Base-by-base conservation (phyloP, 805 yeast genomes). In the Teunomyces tritomae region DNA sequence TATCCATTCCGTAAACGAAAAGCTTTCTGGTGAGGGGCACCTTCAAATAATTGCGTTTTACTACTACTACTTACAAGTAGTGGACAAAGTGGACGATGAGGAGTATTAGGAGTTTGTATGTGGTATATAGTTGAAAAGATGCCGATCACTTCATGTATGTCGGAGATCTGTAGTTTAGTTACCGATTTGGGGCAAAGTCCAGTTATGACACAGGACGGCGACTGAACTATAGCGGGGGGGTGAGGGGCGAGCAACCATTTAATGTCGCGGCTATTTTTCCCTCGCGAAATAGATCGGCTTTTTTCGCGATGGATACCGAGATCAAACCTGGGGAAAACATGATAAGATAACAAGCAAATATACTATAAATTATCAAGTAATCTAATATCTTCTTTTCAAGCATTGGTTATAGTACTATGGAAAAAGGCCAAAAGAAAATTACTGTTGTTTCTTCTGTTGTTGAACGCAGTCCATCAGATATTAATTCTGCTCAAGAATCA, bases 1-100 rank as follows among this genome's bases (percentile, higher is more conserved):
- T 20, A 56, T 66, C 16, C 77, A 72, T 51, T 65, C 74, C 7
- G 65, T 71, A 36, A 61, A 69, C 49, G 76, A 72, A 49, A 57
- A 49, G 30, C 49, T 62, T 30, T 24, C 48, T n/a, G 50, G 67
- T 50, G 68, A 69, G 33, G 56, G 62, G 30, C 75, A 70, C 49
- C 61, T 68, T 45, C 56, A 58, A n/a, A 51, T 64, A 2, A 56
- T 70, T 36, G 71, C 74, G 1, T 71, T 70, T 53, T 71, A 66
- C 55, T 70, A 70, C 53, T 67, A 70, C 52, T 71, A 68, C 51
- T 47, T 68, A 14, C 73, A 66, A 49, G 57, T 60, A 7, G 57
- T 58, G 0, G 71, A 64, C 43, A 32, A 49, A 27, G 26, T 48
- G 3, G 49, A 49, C 14, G 63, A 60, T 44, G 51, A 49, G 16